phyloP scores from a whole-genome alignment of 768 basidiomycete species.

The Kockovaella imperatae region DNA sequence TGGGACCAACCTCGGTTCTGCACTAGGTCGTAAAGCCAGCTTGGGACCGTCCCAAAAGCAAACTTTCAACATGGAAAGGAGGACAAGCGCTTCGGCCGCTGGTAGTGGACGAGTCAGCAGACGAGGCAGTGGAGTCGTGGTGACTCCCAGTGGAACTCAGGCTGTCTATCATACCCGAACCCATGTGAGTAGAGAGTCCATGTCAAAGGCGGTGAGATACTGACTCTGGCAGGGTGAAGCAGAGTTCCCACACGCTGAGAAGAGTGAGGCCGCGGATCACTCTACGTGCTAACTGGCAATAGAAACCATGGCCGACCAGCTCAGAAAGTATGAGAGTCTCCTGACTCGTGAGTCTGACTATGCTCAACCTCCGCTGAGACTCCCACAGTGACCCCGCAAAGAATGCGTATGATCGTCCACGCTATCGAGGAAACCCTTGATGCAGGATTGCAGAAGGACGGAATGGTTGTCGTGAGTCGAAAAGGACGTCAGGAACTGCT shows the following conservation, averaged over 20 bases:
- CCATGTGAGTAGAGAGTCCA: conserved; percentile 53
- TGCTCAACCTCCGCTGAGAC: conserved; percentile 2
- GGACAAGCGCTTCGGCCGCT: conserved; percentile 11
- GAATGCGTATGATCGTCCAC: conserved; percentile 73
- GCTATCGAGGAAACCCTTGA: conserved; percentile 90
- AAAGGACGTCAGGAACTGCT: no score
- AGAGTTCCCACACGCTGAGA: conserved; percentile 85
- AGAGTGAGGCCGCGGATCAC: conserved; percentile 51
- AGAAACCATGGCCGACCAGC: conserved; percentile 81
- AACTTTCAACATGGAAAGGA: conserved; percentile 23
- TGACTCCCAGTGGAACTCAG: conserved; percentile 65
- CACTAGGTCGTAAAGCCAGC: conserved; percentile 25
- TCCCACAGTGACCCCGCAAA: conserved; percentile 29
- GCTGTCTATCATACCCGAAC: conserved; percentile 82
- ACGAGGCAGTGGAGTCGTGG: conserved; percentile 53
- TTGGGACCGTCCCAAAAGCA: conserved; percentile 5
- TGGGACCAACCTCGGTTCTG: conserved; percentile 33
- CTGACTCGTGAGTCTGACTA: conserved; percentile 53
- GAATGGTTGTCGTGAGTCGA: conserved; percentile 67
- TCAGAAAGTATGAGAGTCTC: conserved; percentile 81
- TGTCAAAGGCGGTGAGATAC: neutral
- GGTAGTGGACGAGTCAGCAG: conserved; percentile 21
- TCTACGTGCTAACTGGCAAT: conserved; percentile 1
- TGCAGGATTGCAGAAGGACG: conserved; percentile 67
- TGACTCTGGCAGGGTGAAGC: conserved; percentile 46